A percentile compares a stretch with the other conserved stretches of the same genome.
Evolutionary conservation across 192 early-diverging fungal species (phyloP).

Genomic region (Lobosporangium transversale): DNA sequence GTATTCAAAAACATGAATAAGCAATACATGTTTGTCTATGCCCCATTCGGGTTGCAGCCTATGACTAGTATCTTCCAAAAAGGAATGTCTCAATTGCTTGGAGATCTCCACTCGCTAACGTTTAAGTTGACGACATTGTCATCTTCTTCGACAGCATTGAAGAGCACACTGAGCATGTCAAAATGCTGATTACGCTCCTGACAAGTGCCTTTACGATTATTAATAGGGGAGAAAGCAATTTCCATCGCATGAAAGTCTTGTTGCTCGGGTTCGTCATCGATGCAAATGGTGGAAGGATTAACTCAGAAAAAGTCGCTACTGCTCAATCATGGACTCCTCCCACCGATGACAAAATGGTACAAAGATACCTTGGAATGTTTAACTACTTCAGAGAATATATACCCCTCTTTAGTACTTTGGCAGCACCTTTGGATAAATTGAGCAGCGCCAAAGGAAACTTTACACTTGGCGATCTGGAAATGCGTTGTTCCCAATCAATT

Average conservation of each 20-base stretch:
- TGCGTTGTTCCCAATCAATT: background rate
- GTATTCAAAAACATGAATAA: background rate
- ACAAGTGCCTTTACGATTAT: slow-evolving; percentile 6
- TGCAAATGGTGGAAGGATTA: too few relatives aligned
- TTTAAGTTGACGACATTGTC: too few relatives aligned
- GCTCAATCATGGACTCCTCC: slow-evolving; percentile 25
- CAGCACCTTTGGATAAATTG: too few relatives aligned
- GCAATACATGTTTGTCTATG: slow-evolving; percentile 16
- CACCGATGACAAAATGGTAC: slow-evolving; percentile 18
- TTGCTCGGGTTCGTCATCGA: too few relatives aligned
- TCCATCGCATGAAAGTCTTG: slow-evolving; percentile 4
- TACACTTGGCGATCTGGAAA: background rate
- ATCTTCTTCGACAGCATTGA: too few relatives aligned
- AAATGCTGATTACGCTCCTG: background rate
- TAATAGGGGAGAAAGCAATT: slow-evolving; percentile 16
- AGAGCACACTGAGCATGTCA: too few relatives aligned
- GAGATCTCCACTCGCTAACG: background rate
- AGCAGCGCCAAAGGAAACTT: slow-evolving; percentile 9
- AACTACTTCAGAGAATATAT: too few relatives aligned
- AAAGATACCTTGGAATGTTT: too few relatives aligned
- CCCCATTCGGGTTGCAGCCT: slow-evolving; percentile 18
- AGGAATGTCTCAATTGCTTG: slow-evolving; percentile 2
- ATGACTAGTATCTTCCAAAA: too few relatives aligned
- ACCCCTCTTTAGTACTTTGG: too few relatives aligned
- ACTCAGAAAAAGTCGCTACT: slow-evolving; percentile 20